Evolutionary conservation across 2,329 filamentous ascomycete species (phyloP), one percentile per base, ranked within the genome.

Genomic region (Thielaviopsis populi): DNA sequence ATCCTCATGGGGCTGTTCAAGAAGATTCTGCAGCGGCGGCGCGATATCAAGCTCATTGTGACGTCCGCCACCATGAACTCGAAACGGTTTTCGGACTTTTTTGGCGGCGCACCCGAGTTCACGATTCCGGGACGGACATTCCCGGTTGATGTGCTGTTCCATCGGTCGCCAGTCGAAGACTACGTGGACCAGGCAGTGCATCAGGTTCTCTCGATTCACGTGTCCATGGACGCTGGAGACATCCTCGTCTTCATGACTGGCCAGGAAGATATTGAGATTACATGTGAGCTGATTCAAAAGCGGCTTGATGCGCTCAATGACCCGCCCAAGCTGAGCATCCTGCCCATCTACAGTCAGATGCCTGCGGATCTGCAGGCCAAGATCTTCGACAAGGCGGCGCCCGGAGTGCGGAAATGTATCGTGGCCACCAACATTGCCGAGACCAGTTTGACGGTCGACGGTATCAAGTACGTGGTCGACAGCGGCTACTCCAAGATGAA

Each of bases 321-420:
- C 70, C 92, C 94, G 0, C 91, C 94, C 1, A 92, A 96, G 72
- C 83, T 99, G 65, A 92, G 89, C 72, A 95, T 99, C 63, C 76
- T 99, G 33, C 95, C 95, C 0, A 97, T 99, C 63, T 99, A 99
- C 82, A 96, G 91, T 80, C 94, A 99, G 74, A 96, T 99, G 94
- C 95, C 94, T 1, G 94, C 94, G 41, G 95, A 99, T 73, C 78
- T 99, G 42, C 95, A 99, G 74, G 90, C 94, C 66, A 97, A 95
- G 75, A 99, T 99, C 68, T 99, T 99, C 70, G 92, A 99, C 71
- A 84, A 86, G 68, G 94, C 95, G 1, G 79, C 89, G 1, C 87
- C 91, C 0, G 94, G 94, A 1, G 91, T 96, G 3, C 85, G 94
- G 65, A 99, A 99, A 73, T 95, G 96, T 70, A 96, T 99, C 68